Percentiles rank a stretch among this genome's conserved stretches.
Evolutionary conservation across 1,284 basidiomycete genomes (phyloP).

Genomic region (Ganoderma leucocontextum): DNA sequence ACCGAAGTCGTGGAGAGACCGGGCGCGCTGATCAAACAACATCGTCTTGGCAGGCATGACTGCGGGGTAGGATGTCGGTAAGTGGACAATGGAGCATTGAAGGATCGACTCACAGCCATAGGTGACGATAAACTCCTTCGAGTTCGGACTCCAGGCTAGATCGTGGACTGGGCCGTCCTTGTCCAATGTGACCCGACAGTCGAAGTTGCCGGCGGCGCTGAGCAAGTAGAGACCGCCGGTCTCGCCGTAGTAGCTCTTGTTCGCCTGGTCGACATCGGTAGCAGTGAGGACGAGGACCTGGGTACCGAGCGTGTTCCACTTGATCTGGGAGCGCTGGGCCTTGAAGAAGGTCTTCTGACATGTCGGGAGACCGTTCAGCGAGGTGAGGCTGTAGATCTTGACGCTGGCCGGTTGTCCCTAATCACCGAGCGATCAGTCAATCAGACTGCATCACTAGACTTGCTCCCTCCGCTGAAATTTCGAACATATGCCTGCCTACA

Average conservation of each 20-base stretch:
- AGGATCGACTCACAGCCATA: slow-evolving; percentile 84
- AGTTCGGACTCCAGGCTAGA: slow-evolving; percentile 97
- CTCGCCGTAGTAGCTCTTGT: slow-evolving; percentile 98
- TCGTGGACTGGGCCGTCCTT: slow-evolving; percentile 99
- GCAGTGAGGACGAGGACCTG: slow-evolving; percentile 91
- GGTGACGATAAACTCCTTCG: slow-evolving; percentile 94
- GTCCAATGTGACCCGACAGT: slow-evolving; percentile 91
- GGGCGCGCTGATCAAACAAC: slow-evolving; percentile 92
- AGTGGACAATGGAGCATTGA: not conserved
- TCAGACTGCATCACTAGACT: not conserved
- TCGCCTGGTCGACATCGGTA: slow-evolving; percentile 96
- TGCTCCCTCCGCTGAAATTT: too few species aligned
- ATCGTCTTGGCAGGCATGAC: slow-evolving; percentile 96
- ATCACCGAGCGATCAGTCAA: slow-evolving; percentile 5
- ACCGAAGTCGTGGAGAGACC: slow-evolving; percentile 91
- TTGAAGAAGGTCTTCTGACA: slow-evolving; percentile 95
- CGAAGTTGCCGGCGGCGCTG: slow-evolving; percentile 94
- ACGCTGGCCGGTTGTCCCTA: slow-evolving; percentile 92
- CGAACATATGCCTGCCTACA: too few species aligned
- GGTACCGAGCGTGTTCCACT: slow-evolving; percentile 95
- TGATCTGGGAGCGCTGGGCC: slow-evolving; percentile 92
- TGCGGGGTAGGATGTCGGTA: slow-evolving; percentile 40
- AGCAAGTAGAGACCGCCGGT: slow-evolving; percentile 93
- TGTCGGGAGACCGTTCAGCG: slow-evolving; percentile 67
- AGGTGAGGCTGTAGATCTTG: slow-evolving; percentile 82